phyloP scores from a whole-genome alignment of 2,329 filamentous ascomycete genomes.

The Nemania diffusa region DNA sequence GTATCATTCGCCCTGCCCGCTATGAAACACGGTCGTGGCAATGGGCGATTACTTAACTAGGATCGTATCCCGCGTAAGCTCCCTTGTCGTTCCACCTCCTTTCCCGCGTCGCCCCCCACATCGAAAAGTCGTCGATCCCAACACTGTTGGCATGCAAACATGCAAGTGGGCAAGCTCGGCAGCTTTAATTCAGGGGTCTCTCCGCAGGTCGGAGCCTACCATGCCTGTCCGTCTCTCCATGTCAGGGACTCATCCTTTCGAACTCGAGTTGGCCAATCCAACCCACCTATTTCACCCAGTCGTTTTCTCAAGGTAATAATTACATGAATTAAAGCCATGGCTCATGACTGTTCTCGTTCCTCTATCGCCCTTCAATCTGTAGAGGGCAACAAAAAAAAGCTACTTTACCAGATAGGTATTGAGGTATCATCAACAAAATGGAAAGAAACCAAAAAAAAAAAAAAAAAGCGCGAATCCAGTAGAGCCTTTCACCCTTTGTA shows the following conservation, averaged over 20 bases:
- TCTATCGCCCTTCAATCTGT: background rate
- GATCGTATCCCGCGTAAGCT: slow-evolving; percentile 15
- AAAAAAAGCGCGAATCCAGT: slow-evolving; percentile 2
- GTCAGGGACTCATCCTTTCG: background rate
- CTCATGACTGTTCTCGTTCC: slow-evolving; percentile 1
- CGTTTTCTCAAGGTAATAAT: background rate
- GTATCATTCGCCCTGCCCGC: background rate
- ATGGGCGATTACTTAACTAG: slow-evolving; percentile 15
- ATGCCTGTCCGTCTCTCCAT: slow-evolving; percentile 4
- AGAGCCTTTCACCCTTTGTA: background rate
- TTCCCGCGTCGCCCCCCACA: slow-evolving; percentile 12
- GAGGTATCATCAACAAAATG: slow-evolving; percentile 22
- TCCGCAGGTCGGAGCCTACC: slow-evolving; percentile 18
- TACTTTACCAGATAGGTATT: background rate
- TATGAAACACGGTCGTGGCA: slow-evolving; percentile 8
- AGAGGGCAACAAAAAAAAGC: slow-evolving; percentile 1
- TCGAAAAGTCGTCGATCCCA: slow-evolving; percentile 8
- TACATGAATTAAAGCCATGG: slow-evolving; percentile 20
- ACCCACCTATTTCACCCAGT: background rate
- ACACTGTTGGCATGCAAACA: slow-evolving; percentile 4
- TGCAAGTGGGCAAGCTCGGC: background rate
- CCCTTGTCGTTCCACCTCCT: background rate
- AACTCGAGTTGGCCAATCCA: background rate
- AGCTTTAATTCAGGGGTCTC: slow-evolving; percentile 14
- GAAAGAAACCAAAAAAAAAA: slow-evolving; percentile 3